Base-by-base conservation (phyloP, 148 eudicot genomes). In the Rheum nobile region DNA sequence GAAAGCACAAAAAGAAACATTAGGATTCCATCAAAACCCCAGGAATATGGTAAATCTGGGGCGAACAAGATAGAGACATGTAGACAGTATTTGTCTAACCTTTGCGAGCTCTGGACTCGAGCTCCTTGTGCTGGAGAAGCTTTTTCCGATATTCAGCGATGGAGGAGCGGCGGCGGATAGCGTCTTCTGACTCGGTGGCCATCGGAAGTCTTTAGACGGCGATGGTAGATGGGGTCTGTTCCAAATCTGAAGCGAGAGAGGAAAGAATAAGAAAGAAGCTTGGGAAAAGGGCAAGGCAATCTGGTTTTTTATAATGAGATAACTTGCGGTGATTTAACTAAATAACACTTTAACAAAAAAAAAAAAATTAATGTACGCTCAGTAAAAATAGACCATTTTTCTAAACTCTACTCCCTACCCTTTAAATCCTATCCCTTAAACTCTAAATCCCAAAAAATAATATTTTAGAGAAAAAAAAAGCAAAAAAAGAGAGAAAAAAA, bases 51-150 rank as follows among this genome's bases (percentile, higher is more conserved):
- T 31, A 43, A 21, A 72, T 37, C 31, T 42, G 73, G 57, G 34
- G 57, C 21, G 12, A 44, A 14, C 12, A 41, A 37, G 24, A 70
- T 17, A 39, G 2, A 38, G 47, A 19, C 16, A 26, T 19, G 46
- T 41, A 22, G 63, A 24, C 8, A 55, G 13, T 1, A 55, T 8
- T 42, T 22, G 32, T 31, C 71, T 22, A 10, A 94, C 98, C 96
- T 83, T 85, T 82, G 28, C 96, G 87, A 72, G 83, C 90, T 6
- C 96, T 82, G 71, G 94, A 87, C 24, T 91, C 97, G 72, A 91
- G 89, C 75, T 89, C 97, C 29, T 88, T 91, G 59, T 89, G 96
- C 71, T 80, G 86, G 28, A 91, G 93, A 0, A 88, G 83, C 83
- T 89, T 91, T 44, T 89, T 89, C 41, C 92, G 87, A 73, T 94